A percentile compares a stretch with the other conserved stretches of the same genome.
These are phyloP conservation scores for Areca catechu DNA, from an alignment of 176 grass and related monocot genomes.

Conservation along the genomic window DNA sequence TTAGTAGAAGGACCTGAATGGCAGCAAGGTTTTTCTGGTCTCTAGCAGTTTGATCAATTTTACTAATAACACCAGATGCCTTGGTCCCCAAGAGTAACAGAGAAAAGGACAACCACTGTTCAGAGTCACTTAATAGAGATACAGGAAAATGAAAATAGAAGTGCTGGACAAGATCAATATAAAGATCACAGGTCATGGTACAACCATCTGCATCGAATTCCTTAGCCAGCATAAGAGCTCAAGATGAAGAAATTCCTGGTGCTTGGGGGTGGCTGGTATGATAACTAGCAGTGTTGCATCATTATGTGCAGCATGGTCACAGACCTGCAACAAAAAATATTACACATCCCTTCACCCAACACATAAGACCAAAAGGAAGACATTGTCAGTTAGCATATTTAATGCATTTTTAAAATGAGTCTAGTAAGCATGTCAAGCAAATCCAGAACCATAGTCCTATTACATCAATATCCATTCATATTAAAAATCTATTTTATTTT, in stretches of 20 bases:
- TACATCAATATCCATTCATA: too few species aligned
- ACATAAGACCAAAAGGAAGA: too few species aligned
- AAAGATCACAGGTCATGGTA: conserved; percentile 1
- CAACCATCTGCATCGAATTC: conserved; percentile 91
- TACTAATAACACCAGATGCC: conserved; percentile 64
- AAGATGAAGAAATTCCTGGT: conserved; percentile 78
- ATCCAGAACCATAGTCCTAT: background rate
- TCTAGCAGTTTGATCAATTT: conserved; percentile 57
- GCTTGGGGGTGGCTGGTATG: conserved; percentile 91
- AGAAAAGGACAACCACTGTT: conserved; percentile 22
- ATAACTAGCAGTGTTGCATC: too few species aligned
- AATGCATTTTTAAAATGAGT: background rate
- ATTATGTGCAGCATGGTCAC: too few species aligned
- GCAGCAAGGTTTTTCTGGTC: conserved; percentile 67
- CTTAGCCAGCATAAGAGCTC: conserved; percentile 76
- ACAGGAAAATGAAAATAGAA: too few species aligned
- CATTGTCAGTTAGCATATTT: background rate
- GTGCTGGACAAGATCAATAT: too few species aligned
- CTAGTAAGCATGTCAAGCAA: background rate
- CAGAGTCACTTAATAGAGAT: too few species aligned
- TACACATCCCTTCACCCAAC: conserved; percentile 22
- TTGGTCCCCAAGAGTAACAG: conserved; percentile 57
- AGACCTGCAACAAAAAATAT: too few species aligned
- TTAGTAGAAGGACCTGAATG: conserved; percentile 54
- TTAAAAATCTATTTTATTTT: too few species aligned